Evolutionary conservation across 371 early-diverging fungal species (phyloP).

Genomic region (Smittium culicis): DNA sequence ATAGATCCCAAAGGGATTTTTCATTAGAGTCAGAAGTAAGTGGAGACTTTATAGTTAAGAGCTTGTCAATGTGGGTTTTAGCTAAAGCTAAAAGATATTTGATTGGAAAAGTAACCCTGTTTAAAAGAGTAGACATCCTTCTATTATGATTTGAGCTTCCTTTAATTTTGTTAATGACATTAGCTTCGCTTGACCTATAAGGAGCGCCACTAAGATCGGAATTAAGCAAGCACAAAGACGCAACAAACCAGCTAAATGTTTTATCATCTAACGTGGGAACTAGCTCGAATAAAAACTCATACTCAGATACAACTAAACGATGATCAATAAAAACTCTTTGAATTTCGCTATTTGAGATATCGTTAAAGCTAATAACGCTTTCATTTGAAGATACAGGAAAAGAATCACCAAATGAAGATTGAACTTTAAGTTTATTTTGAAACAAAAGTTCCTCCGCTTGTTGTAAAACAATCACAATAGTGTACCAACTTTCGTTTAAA

Average conservation of each 20-base stretch:
- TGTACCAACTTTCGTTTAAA: conserved; percentile 72
- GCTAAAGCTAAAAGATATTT: conserved; percentile 63
- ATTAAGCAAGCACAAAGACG: conserved; percentile 23
- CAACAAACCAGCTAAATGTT: conserved; percentile 17
- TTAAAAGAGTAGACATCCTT: conserved; percentile 17
- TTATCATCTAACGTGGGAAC: conserved; percentile 20
- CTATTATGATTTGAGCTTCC: conserved; percentile 11
- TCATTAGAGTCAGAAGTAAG: conserved; percentile 17
- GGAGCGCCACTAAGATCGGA: conserved; percentile 18
- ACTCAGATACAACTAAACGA: conserved; percentile 5
- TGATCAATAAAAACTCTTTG: conserved; percentile 7
- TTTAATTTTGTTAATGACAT: conserved; percentile 9
- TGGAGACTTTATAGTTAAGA: conserved; percentile 33
- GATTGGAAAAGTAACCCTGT: conserved; percentile 71
- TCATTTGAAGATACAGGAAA: background rate
- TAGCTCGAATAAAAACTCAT: conserved; percentile 8
- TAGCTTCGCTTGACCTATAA: background rate
- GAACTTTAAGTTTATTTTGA: conserved; percentile 13
- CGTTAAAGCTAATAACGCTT: background rate
- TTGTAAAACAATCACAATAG: conserved; percentile 76
- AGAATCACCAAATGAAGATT: background rate
- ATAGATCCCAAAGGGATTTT: conserved; percentile 47
- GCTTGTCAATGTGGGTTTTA: conserved; percentile 47
- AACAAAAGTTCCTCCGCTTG: conserved; percentile 54
- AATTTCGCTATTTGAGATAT: background rate